Evolutionary conservation across 768 basidiomycete species (phyloP), one percentile per base, ranked within the genome.

Genomic region (Kwoniella europaea): DNA sequence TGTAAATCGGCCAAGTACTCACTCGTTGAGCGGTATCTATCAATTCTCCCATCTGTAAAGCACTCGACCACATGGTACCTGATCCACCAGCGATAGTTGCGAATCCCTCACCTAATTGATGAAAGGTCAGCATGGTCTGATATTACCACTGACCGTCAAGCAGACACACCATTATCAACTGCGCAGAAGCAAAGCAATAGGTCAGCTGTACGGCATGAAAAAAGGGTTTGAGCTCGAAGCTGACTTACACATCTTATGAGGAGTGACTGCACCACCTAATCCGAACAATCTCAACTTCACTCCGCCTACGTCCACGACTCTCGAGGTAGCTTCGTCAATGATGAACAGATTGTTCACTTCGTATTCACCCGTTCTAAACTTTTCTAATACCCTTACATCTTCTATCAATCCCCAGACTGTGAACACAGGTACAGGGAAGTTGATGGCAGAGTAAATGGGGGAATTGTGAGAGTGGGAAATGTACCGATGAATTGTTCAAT

Each of bases 61-160:
- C 92, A 0, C 96, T 98, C 0, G 93, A 92, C 97, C 97, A 99
- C 91, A 98, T 96, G 20, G 95, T 98, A 41, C 97, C 97, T 79
- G 93, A 91, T 1, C 94, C 97, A 44, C 97, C 97, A 0, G 97
- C 96, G 73, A 99, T 97, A n/a, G 96, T 98, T 12, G 93, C 95
- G 56, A 86, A 89, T 3, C 95, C 96, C 59, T 96, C 93, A 0
- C 96, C 80, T 81, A 15, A 18, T 7, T 53, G 10, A 20, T 12
- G 46, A 74, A 50, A 77, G 70, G 16, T n/a, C 16, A 44, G 46
- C 10, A 10, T 27, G 4, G 6, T 4, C 24, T 22, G 15, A 56
- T 43, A 16, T 35, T 6, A 92, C 35, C 35, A 35, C 35, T 35
- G 73, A 94, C 94, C 85, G 93, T 92, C 77, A 95, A 94, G 24